Percentiles rank a stretch among this genome's conserved stretches.
Evolutionary conservation across 164 flowering plant species (phyloP).

Genomic region (Cinnamomum chago): DNA sequence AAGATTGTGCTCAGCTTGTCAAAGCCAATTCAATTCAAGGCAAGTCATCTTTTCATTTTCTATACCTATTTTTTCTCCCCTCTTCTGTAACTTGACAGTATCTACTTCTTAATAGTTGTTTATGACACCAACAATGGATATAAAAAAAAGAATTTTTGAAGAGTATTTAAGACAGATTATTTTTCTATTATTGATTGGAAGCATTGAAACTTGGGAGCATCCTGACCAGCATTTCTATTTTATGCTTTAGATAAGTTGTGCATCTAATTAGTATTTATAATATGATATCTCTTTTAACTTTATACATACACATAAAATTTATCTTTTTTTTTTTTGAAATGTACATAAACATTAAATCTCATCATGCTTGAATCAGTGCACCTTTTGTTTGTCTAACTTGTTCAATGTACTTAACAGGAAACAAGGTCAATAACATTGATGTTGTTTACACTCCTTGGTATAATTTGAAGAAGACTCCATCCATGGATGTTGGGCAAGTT

Average conservation of each 20-base stretch:
- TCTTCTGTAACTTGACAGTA: too few relatives aligned
- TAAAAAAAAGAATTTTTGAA: too few relatives aligned
- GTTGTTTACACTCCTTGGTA: slow-evolving; percentile 97
- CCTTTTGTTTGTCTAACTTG: neutral
- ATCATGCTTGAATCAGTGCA: neutral
- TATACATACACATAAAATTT: neutral
- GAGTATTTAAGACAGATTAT: too few relatives aligned
- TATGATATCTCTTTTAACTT: neutral
- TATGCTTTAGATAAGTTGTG: neutral
- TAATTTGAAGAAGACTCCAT: slow-evolving; percentile 91
- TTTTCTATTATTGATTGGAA: too few relatives aligned
- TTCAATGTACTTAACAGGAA: slow-evolving; percentile 44
- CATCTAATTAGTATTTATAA: too few relatives aligned
- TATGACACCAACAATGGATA: too few relatives aligned
- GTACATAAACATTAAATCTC: neutral
- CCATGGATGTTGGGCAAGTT: slow-evolving; percentile 99
- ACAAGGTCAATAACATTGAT: slow-evolving; percentile 92
- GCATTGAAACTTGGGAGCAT: too few relatives aligned
- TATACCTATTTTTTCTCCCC: too few relatives aligned
- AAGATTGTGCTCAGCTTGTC: slow-evolving; percentile 97
- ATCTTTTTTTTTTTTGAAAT: too few relatives aligned
- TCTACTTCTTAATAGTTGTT: too few relatives aligned
- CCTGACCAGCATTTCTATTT: too few relatives aligned
- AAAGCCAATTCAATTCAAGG: slow-evolving; percentile 99
- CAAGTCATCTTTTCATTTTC: slow-evolving; percentile 14